phyloP scores from a whole-genome alignment of 352 stramenopile genomes.

The Phytophthora kernoviae region DNA sequence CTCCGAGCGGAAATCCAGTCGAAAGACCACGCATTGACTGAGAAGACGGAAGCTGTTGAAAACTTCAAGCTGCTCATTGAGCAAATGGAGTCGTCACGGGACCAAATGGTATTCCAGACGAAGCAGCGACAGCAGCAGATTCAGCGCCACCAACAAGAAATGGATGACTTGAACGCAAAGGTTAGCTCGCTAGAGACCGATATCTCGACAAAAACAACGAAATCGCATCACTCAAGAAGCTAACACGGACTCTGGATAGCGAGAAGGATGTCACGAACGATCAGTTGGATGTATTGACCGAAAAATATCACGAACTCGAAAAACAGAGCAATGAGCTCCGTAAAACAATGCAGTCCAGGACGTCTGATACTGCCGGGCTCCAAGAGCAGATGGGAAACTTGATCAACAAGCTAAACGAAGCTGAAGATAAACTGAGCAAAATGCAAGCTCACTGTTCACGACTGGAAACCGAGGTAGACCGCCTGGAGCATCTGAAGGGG shows the following conservation, averaged over 20 bases:
- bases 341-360: conserved; percentile 38
- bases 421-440: conserved; percentile 51
- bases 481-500: conserved; percentile 61
- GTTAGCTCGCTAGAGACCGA: conserved; percentile 51
- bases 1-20: conserved; percentile 59
- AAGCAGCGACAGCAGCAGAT: conserved; percentile 77
- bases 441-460: conserved; percentile 45
- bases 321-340: conserved; percentile 53
- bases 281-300: conserved; percentile 71
- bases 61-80: conserved; percentile 79
- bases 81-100: conserved; percentile 83
- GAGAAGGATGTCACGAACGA: conserved; percentile 81
- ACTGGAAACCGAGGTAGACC: conserved; percentile 62
- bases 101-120: conserved; percentile 78
- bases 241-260: conserved; percentile 64
- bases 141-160: conserved; percentile 59
- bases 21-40: conserved; percentile 61
- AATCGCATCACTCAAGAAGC: conserved; percentile 67
- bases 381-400: conserved; percentile 64
- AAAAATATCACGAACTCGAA: conserved; percentile 68
- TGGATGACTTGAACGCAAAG: conserved; percentile 57
- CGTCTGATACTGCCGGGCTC: conserved; percentile 39
- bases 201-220: conserved; percentile 44
- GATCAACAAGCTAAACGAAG: conserved; percentile 61
- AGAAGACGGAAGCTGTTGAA: conserved; percentile 68